Base-by-base conservation (phyloP, 768 basidiomycete genomes). In the Termitomyces sp. region DNA sequence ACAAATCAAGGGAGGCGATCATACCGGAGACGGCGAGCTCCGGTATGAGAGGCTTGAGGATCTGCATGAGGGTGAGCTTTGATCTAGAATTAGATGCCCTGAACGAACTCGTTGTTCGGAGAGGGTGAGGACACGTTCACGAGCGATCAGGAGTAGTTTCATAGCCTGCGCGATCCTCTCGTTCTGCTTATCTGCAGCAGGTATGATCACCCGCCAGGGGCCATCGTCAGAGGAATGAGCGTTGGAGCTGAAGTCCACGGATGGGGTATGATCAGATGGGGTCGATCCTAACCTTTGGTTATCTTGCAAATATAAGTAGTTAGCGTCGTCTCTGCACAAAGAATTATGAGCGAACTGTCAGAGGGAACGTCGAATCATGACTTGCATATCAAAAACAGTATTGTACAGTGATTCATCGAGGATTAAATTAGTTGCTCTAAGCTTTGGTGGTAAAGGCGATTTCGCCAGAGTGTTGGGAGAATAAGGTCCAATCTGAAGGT, bases 371-470 rank as follows among this genome's bases (percentile, higher is more conserved):
- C 15, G n/a, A 26, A 45, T 15, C 47, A 43, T 37, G 0, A 72
- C 81, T 62, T 56, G 80, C 81, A 77, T 62, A 66, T 83, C 79
- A 62, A 71, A 70, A 64, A 71, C 72, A 71, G 68, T 77, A 71
- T 75, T 70, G 71, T 80, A 82, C 71, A 73, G 64, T 65, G 84
- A 80, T 60, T 86, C 85, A 60, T 87, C 85, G 66, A 90, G 74
- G 65, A 77, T 73, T 71, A 91, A 73, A 74, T 90, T 85, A 64
- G 78, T 78, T 42, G 88, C 85, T 74, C 86, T 78, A 64, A 91
- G 77, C 71, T 88, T 85, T 58, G 87, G 81, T 31, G 88, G 88
- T 50, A 90, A 74, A 12, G 86, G 84, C n/a, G 85, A 87, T 64
- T 82, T 78, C 30, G 87, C 86, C 61, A 91, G 73, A 5, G 84